Evolutionary conservation across 2,329 filamentous ascomycete species (phyloP), one percentile per base, ranked within the genome.

Genomic region (Myotisia sp.): DNA sequence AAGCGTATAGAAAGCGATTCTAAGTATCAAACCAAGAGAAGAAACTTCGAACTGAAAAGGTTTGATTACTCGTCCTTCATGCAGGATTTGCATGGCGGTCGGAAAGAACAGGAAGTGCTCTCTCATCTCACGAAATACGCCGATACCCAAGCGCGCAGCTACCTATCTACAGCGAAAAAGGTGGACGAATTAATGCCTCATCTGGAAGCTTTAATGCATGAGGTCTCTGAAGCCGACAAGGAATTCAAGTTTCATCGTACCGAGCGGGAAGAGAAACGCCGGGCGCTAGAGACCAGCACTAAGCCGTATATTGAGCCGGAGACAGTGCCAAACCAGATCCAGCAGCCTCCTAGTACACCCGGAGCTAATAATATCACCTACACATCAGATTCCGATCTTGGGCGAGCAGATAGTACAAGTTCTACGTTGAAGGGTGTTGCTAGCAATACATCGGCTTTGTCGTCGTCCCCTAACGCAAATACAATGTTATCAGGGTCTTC

Each of bases 61-160:
- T 98, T 98, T 50, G 92, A 98, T 57, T 98, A 98, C 55, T 95
- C 87, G 3, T 93, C 84, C 9, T 98, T 95, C 52, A 92, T 98
- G 82, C 87, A 95, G 50, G 90, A 98, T 62, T 68, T 98, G n/a
- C 90, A 95, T 43, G 90, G 90, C 19, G 90, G 90, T n/a, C 78
- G 90, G 42, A 98, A 95, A 55, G 90, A 98, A 49, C 90, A 95
- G 51, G 90, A 98, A 54, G 82, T 98, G 3, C 60, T 98, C 19
- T 95, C 87, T 1, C 82, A 94, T 52, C 67, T 98, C 20, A 98
- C 90, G 2, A 87, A 79, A 52, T 98, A 86, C 54, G 92, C 92
- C 6, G 85, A 92, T 53, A 75, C 79, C 3, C 90, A 98, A 52
- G 83, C 90, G 10, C 78, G 74, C 48, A 77, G 72, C 39, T 95